Conservation (phyloP, 2,329 filamentous ascomycete species). For the Pestalotiopsis sp. region DNA sequence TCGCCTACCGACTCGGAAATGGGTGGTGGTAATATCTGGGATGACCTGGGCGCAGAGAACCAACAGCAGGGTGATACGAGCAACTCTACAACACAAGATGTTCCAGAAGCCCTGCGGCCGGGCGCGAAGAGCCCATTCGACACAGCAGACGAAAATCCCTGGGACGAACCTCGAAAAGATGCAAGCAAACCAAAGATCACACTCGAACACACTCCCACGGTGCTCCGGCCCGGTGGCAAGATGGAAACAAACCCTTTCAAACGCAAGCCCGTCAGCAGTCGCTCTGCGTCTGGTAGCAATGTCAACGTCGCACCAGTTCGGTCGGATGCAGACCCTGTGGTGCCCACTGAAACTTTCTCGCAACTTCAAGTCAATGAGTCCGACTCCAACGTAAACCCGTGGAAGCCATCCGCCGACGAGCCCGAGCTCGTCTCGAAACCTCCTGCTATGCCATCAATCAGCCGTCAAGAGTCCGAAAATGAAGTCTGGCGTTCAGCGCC, state of each 20-base stretch:
- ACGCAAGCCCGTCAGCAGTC: conserved; percentile 41
- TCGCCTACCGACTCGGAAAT: conserved; percentile 35
- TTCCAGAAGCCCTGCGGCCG: conserved; percentile 37
- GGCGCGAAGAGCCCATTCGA: conserved; percentile 31
- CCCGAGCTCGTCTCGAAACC: conserved; percentile 27
- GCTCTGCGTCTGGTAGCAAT: conserved; percentile 14
- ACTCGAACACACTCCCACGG: conserved; percentile 31
- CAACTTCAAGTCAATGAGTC: conserved; percentile 44
- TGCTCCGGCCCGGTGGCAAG: conserved; percentile 35
- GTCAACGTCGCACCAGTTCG: conserved; percentile 21
- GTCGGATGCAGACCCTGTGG: conserved; percentile 15
- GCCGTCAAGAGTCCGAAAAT: conserved; percentile 33
- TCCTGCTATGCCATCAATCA: conserved; percentile 27
- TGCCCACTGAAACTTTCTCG: conserved; percentile 41
- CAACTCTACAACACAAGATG: conserved; percentile 18
- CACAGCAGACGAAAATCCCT: conserved; percentile 37
- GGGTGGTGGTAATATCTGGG: conserved; percentile 34
- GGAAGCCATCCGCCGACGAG: conserved; percentile 41
- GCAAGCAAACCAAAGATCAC: conserved; percentile 17
- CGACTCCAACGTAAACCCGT: conserved; percentile 44
- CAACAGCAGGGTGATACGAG: conserved; percentile 18
- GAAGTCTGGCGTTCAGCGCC: conserved; percentile 40
- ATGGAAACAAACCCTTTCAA: conserved; percentile 59
- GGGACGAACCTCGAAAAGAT: conserved; percentile 29
- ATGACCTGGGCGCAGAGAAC: conserved; percentile 18